phyloP scores from a whole-genome alignment of 169 alveolate genomes.

The Plasmodium cynomolgi region DNA sequence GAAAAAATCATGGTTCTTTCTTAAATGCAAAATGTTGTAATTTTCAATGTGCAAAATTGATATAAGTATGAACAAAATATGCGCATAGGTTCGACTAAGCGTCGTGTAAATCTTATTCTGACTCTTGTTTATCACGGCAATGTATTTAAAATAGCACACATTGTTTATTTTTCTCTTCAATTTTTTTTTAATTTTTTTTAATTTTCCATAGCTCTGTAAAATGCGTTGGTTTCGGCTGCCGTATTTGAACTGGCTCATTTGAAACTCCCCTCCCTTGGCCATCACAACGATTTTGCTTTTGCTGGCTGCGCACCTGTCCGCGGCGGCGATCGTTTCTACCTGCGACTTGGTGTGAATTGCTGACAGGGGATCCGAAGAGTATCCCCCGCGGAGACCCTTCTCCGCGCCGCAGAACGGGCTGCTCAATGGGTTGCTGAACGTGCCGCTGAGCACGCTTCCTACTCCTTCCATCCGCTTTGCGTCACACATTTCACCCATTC shows the following conservation, averaged over 20 bases:
- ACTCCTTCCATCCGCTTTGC: background rate
- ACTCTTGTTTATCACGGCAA: constrained; percentile 22
- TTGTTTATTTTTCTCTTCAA: constrained; percentile 29
- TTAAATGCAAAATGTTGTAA: constrained; percentile 60
- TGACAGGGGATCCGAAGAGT: background rate
- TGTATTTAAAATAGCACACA: constrained; percentile 25
- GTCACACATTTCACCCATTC: background rate
- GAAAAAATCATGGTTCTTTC: constrained; percentile 37
- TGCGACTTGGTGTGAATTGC: background rate
- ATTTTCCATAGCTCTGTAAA: constrained; percentile 23
- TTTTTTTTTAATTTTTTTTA: constrained; percentile 40
- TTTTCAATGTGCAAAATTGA: constrained; percentile 69
- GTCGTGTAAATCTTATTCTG: constrained; percentile 41
- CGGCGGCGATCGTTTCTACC: background rate
- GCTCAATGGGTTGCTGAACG: too few relatives aligned
- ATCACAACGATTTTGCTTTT: background rate
- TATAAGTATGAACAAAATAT: constrained; percentile 40
- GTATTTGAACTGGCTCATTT: background rate
- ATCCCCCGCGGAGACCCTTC: background rate
- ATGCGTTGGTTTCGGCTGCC: background rate
- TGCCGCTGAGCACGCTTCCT: background rate
- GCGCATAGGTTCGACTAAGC: constrained; percentile 28
- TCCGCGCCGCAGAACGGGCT: background rate
- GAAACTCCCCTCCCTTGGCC: background rate
- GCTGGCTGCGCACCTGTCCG: background rate